Evolutionary conservation across 1,139 yeast species (phyloP), one percentile per base, ranked within the genome.

Genomic region (Pichia terricola): DNA sequence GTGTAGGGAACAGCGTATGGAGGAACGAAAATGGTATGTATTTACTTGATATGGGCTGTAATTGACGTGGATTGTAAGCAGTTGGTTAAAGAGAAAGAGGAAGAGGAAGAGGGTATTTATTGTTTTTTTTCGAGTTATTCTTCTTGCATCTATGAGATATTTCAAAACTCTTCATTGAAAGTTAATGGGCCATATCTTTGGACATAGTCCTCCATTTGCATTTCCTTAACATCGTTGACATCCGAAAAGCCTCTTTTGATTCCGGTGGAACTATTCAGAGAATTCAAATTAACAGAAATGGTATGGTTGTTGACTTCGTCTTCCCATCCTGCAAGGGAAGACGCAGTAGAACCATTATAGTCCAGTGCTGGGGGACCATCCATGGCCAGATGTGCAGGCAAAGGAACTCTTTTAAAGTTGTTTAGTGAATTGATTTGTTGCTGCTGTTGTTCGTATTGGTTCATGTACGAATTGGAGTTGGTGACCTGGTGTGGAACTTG

Each of bases 151-250:
- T 16, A 16, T 16, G 22, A 16, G 22, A 16, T 16, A 16, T 16
- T 16, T 44, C 57, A 73, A 51, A 73, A 73, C 26, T 71, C 74
- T 47, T 72, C 78, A 51, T 70, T 59, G 48, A 73, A 71, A 38
- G 59, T 56, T 40, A 73, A 59, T 28, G 65, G 63, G n/a, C 78
- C 78, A 50, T 73, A 70, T 45, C 60, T 58, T 22, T 59, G 39
- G 16, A 51, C 50, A 34, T 46, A 59, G 22, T 57, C 57, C 26
- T 32, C 37, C 5, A 52, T 40, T 26, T 53, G 52, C 30, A 35
- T 40, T 26, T 50, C 51, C 26, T 39, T 50, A 6, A 5, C 5
- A 11, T 30, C 26, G 9, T 3, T 38, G 8, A 32, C 35, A 6
- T 48, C 45, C 5, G 47, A 52, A 27, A 38, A 28, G 11, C 46